These are phyloP conservation scores for Amanita molliuscula DNA, from an alignment of 768 basidiomycete species.

Conservation along the genomic window DNA sequence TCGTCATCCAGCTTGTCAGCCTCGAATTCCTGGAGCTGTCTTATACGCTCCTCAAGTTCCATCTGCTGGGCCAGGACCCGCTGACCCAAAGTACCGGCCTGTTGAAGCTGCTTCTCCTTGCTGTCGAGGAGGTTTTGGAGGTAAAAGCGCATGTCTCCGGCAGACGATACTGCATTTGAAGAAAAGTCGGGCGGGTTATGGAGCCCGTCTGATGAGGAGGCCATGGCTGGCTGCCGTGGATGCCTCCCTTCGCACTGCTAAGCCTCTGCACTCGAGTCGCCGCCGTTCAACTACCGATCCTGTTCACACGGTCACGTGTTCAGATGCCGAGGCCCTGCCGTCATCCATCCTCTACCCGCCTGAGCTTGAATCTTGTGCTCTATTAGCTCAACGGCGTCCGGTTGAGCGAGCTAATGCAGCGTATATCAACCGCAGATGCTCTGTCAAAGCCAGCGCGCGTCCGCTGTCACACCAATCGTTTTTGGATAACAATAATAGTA, in stretches of 20 bases:
- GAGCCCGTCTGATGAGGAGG: slow-evolving; percentile 28
- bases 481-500: too few species aligned
- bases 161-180: slow-evolving; percentile 31
- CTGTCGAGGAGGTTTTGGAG: slow-evolving; percentile 68
- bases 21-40: slow-evolving; percentile 66
- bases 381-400: too few species aligned
- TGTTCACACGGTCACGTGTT: slow-evolving; percentile 5
- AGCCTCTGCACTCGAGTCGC: not conserved
- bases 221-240: slow-evolving; percentile 21
- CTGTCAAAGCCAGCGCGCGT: too few species aligned
- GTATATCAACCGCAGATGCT: too few species aligned
- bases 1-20: slow-evolving; percentile 54
- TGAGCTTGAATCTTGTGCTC: not conserved
- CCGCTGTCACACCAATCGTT: too few species aligned
- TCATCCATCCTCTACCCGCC: not conserved
- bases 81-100: slow-evolving; percentile 88
- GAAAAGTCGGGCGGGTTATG: slow-evolving; percentile 33
- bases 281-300: not conserved
- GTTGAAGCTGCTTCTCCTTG: slow-evolving; percentile 89
- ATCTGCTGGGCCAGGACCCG: slow-evolving; percentile 89
- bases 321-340: too few species aligned
- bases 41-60: slow-evolving; percentile 83
- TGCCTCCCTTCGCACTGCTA: slow-evolving; percentile 5
- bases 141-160: slow-evolving; percentile 52
- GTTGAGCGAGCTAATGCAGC: too few species aligned